Evolutionary conservation across 345 rosid species (phyloP).

Genomic region (Limnanthes douglasii): DNA sequence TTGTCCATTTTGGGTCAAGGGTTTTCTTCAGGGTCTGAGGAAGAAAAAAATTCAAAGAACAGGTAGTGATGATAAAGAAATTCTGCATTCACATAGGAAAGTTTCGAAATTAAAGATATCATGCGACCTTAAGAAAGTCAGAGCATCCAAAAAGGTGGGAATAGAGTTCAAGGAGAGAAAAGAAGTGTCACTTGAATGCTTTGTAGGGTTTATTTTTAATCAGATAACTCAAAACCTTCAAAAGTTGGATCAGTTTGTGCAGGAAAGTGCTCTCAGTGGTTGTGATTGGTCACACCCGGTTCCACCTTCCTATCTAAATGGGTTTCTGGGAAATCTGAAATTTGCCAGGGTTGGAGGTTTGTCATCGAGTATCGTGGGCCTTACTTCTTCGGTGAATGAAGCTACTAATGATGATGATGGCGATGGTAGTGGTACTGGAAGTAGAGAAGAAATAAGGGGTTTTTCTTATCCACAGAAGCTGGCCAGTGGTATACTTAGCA

Average conservation of each 20-base stretch:
- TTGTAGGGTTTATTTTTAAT: slow-evolving; percentile 38
- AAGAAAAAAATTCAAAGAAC: slow-evolving; percentile 35
- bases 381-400: slow-evolving; percentile 43
- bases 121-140: slow-evolving; percentile 14
- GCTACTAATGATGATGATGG: too few species aligned
- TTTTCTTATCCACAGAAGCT: slow-evolving; percentile 51
- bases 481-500: slow-evolving; percentile 62
- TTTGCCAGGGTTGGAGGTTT: slow-evolving; percentile 92
- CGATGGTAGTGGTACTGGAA: slow-evolving; percentile 26
- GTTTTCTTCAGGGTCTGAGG: slow-evolving; percentile 45
- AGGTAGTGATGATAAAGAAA: slow-evolving; percentile 21
- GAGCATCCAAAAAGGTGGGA: slow-evolving; percentile 6
- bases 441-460: slow-evolving; percentile 39
- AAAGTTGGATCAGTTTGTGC: slow-evolving; percentile 42
- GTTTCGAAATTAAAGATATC: slow-evolving; percentile 16
- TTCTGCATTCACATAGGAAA: slow-evolving; percentile 11
- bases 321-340: slow-evolving; percentile 62
- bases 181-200: slow-evolving; percentile 28
- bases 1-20: slow-evolving; percentile 61
- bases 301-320: slow-evolving; percentile 29
- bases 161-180: slow-evolving; percentile 19
- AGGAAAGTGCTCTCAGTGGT: slow-evolving; percentile 17
- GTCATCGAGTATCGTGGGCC: slow-evolving; percentile 61
- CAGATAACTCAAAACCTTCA: slow-evolving; percentile 45
- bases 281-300: slow-evolving; percentile 13